A percentile compares a stretch with the other conserved stretches of the same genome.
Conservation (phyloP, 257 asterid species). For the Plectranthus barbatus region DNA sequence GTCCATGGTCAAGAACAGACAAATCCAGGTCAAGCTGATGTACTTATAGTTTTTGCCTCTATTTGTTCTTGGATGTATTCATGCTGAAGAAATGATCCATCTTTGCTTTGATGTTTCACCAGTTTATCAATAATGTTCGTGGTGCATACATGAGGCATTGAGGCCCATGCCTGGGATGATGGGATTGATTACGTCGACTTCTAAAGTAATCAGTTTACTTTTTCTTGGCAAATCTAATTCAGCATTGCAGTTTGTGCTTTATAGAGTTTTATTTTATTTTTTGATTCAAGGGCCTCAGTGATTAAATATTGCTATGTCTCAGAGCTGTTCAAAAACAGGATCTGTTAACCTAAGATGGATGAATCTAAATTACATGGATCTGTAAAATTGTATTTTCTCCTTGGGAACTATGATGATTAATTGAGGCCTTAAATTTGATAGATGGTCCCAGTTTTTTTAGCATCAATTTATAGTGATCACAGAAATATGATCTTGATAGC, state of each 20-base stretch:
- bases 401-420: background rate
- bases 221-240: background rate
- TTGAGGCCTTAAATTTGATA: background rate
- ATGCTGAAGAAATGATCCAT: background rate
- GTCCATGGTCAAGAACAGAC: constrained; percentile 81
- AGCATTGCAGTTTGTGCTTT: background rate
- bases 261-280: background rate
- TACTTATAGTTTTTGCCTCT: background rate
- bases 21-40: constrained; percentile 53
- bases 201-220: constrained; percentile 41
- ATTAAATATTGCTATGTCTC: background rate
- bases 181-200: constrained; percentile 59
- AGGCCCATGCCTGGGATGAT: constrained; percentile 91
- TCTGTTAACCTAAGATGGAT: background rate
- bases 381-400: background rate
- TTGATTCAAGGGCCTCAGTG: background rate
- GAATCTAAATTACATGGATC: background rate
- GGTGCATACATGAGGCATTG: constrained; percentile 94
- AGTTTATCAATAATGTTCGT: constrained; percentile 86
- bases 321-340: too few species aligned
- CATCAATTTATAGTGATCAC: background rate
- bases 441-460: background rate
- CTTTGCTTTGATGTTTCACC: constrained; percentile 14
- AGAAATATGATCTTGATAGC: background rate
- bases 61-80: background rate